Base-by-base conservation (phyloP, 176 grass and related monocot species). In the Triticum dicoccoides region DNA sequence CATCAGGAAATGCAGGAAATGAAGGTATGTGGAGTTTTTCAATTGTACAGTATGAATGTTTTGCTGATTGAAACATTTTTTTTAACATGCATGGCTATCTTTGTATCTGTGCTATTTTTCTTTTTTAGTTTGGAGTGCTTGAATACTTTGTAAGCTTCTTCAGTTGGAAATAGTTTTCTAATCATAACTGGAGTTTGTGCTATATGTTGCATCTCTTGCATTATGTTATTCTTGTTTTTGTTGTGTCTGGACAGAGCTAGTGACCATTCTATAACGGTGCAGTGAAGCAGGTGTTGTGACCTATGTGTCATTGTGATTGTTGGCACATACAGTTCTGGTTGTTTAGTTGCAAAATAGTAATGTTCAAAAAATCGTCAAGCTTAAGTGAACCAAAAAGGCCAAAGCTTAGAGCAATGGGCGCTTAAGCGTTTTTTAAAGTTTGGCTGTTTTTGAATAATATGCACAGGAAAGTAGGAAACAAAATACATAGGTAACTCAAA, bases 11-110 rank as follows among this genome's bases (percentile, higher is more conserved):
- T 72, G 63, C 83, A 76, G 91, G 82, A 80, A 62, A 81, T 76
- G 90, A 90, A 88, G 94, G 97, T 92, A 69, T 80, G 78, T 90
- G 68, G 70, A 72, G 25, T 87, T 80, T 42, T 49, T 76, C 30
- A 66, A 54, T 56, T 75, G 35, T 78, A 58, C 6, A 81, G 21
- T 78, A 39, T 41, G 29, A 45, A 7, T 24, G 76, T 74, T 80
- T 82, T 29, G 24, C 77, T 77, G 17, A 70, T 88, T 14, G n/a
- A 72, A 87, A 37, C 45, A 71, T 6, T 2, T 63, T 17, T 11
- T 75, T 54, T 54, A 54, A 24, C 0, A 77, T 54, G 41, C 49
- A 9, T 78, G 62, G 45, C 4, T 76, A 76, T 76, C 73, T 76
- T 76, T 23, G 25, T 79, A 25, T 51, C 4, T 68, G 35, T 69